Base-by-base conservation (phyloP, 2,329 filamentous ascomycete species). In the Fragosphaeria purpurea region DNA sequence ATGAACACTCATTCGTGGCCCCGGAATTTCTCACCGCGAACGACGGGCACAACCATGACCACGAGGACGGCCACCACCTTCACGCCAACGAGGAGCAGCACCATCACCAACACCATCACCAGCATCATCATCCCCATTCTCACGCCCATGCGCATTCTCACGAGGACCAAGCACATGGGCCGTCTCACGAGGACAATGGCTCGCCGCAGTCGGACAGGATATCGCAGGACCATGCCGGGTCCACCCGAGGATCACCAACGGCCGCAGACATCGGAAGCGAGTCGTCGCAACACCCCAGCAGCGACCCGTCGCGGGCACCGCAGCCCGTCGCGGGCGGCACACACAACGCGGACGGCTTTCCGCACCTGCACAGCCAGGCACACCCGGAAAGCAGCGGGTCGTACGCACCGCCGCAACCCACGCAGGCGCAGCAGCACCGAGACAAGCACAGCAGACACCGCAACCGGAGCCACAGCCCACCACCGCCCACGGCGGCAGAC, bases 141-240 rank as follows among this genome's bases (percentile, higher is more conserved):
- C 34, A 50, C 13, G 33, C 33, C 2, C 44, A 45, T 9, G 5
- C 43, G 1, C 44, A 50, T 39, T 13, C 34, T 8, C 41, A 33
- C 33, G 43, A 42, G n/a, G 34, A 46, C n/a, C 34, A 50, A 13
- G 33, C 33, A 1, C 44, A 45, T 9, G 5, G 38, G 1, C 44
- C 46, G 39, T 13, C 34, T 8, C 41, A 33, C 13, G 43, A 42
- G n/a, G 34, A 46, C n/a, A 22, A 22, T 22, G 35, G 49, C 35
- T 47, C 44, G 34, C 49, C 40, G 13, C 49, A 44, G 34, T 51
- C 49, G 7, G 44, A 47, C 12, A 39, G 40, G 4, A n/a, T 41
- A 7, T 46, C 48, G 9, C 44, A 33, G 12, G 40, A 44, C 41
- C 49, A 31, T 4, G 12, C 49, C 4, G 44, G 13, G 1, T 51